A percentile compares a stretch with the other conserved stretches of the same genome.
Evolutionary conservation across 2,329 filamentous ascomycete genomes (phyloP).

Genomic region (Exophiala sideris): DNA sequence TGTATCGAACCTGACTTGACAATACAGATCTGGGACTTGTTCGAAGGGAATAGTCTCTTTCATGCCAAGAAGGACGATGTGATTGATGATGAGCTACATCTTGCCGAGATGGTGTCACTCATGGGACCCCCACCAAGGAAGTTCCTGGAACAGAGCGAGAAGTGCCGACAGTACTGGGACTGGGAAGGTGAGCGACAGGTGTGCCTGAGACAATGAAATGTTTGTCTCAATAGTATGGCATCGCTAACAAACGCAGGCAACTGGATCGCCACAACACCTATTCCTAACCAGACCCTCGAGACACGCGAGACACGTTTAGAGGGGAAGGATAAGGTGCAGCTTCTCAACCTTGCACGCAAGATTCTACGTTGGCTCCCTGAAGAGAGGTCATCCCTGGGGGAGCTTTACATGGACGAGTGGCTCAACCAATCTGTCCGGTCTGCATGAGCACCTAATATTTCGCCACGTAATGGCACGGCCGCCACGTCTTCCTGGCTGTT

Average conservation of each 20-base stretch:
- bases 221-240: not conserved
- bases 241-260: not conserved
- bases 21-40: conserved; percentile 21
- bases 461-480: too few relatives aligned
- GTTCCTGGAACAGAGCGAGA: conserved; percentile 16
- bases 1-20: not conserved
- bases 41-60: conserved; percentile 21
- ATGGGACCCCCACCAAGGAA: conserved; percentile 18
- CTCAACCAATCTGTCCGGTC: not conserved
- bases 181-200: not conserved
- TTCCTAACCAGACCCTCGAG: conserved; percentile 4
- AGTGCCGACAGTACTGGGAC: conserved; percentile 16
- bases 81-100: conserved; percentile 20
- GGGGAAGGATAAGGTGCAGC: conserved; percentile 8
- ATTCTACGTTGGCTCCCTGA: conserved; percentile 27
- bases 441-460: too few relatives aligned
- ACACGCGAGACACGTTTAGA: not conserved
- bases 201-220: not conserved
- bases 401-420: conserved; percentile 18
- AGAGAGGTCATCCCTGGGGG: conserved; percentile 28
- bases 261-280: not conserved
- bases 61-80: conserved; percentile 13
- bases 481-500: too few relatives aligned
- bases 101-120: conserved; percentile 23
- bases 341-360: conserved; percentile 14